Base-by-base conservation (phyloP, 1,284 basidiomycete species). In the Vanrija humicola region DNA sequence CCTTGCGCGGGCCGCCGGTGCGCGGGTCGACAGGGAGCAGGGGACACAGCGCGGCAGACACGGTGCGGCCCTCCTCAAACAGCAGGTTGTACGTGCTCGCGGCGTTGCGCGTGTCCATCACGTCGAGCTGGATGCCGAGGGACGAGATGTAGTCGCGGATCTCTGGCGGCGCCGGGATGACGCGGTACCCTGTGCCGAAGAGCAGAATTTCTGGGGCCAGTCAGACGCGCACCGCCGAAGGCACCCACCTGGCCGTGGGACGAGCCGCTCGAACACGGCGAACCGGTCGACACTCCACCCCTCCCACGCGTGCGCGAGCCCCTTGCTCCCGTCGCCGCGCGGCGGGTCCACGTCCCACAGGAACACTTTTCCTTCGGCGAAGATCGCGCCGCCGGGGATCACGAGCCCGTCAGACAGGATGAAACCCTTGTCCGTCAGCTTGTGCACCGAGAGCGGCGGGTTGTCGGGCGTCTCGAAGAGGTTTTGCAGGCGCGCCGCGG, bases 81-180 rank as follows among this genome's bases (percentile, higher is more conserved):
- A 98, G 82, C 34, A 98, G 77, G 74, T 98, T 98, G 76, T 91
- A 98, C 0, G 94, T 96, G 34, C 91, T 88, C 67, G 90, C 92
- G 12, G 94, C 94, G 70, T 95, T 95, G 64, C 89, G 80, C 46
- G 92, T 92, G 70, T 93, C 90, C 86, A 95, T 91, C n/a, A 91
- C 81, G 64, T 98, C 95, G 46, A 94, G 77, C 68, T 93, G 90
- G 58, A 97, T 89, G 6, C 94, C 94, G 39, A 92, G 73, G 40
- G 82, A 78, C 58, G 82, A 88, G 45, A 97, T 69, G 72, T 91
- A 84, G 43, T 83, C 79, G 18, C 86, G 80, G 21, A 97, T 74
- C 25, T 76, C 76, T 6, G 82, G 80, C 15, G 94, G 93, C 2
- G 87, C 85, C 48, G 88, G 86, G 3, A 84, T 76, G 12, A 88